Percentiles rank a stretch among this genome's conserved stretches.
Evolutionary conservation across 352 stramenopile genomes (phyloP).

Genomic region (Pythium rhizo-oryzae): DNA sequence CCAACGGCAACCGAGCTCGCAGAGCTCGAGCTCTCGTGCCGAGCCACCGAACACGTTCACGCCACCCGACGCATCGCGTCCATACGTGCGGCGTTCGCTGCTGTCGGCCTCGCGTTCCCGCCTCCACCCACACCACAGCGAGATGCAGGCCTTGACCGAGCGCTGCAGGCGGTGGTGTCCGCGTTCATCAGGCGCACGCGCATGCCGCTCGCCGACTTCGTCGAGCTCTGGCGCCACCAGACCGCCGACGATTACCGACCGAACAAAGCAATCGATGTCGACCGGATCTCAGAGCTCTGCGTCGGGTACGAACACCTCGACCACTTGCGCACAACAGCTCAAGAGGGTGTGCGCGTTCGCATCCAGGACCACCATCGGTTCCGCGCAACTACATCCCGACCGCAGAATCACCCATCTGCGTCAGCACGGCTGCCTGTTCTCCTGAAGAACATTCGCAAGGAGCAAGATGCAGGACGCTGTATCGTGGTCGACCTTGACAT

Average conservation of each 20-base stretch:
- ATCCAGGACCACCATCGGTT: too few species aligned
- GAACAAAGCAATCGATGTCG: constrained; percentile 2
- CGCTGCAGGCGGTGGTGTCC: too few species aligned
- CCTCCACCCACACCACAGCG: too few species aligned
- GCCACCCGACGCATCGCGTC: too few species aligned
- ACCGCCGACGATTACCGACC: constrained; percentile 3
- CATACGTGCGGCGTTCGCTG: too few species aligned
- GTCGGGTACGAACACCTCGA: constrained; percentile 1
- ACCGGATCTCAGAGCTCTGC: neutral
- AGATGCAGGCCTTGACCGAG: too few species aligned
- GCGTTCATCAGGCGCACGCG: neutral
- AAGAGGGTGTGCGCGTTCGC: constrained; percentile 2
- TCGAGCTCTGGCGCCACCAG: constrained; percentile 11
- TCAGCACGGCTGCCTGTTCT: neutral
- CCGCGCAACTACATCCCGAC: neutral
- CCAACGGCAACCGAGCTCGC: too few species aligned
- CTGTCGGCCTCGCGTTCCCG: too few species aligned
- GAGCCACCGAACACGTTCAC: too few species aligned
- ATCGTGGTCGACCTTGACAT: constrained; percentile 10
- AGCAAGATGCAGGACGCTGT: constrained; percentile 10
- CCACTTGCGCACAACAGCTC: neutral
- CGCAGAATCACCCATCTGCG: constrained; percentile 1
- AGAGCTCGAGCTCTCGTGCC: too few species aligned
- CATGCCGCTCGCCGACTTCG: neutral
- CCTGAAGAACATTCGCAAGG: constrained; percentile 7